Evolutionary conservation across 129 eudicot genomes (phyloP).

Genomic region (Heracleum sosnowskyi): DNA sequence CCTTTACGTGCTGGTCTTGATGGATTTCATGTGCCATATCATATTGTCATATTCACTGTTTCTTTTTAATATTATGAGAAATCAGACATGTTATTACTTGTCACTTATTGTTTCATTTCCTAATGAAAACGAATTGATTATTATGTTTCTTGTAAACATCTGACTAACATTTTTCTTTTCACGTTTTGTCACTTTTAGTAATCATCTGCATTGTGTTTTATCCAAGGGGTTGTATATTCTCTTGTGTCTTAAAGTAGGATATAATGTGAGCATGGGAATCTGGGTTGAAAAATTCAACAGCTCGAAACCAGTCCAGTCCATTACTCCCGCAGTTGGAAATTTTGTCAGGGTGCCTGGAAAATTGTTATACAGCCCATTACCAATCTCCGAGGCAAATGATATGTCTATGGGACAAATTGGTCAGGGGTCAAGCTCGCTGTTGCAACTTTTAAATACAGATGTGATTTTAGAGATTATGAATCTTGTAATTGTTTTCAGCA

Average conservation of each 20-base stretch:
- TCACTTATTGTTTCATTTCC: background rate
- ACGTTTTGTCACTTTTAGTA: too few relatives aligned
- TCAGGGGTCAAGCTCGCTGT: constrained; percentile 63
- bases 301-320: constrained; percentile 50
- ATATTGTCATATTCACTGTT: background rate
- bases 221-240: background rate
- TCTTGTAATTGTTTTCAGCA: background rate
- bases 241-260: background rate
- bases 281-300: constrained; percentile 93
- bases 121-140: background rate
- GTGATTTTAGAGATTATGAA: background rate
- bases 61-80: background rate
- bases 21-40: constrained; percentile 43
- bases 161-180: background rate
- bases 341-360: constrained; percentile 82
- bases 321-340: constrained; percentile 70
- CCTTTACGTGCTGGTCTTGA: constrained; percentile 94
- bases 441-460: constrained; percentile 44
- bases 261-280: constrained; percentile 88
- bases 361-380: constrained; percentile 82
- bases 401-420: constrained; percentile 79
- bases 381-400: constrained; percentile 92
- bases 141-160: background rate
- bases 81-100: background rate
- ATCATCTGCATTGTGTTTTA: background rate